Percentiles rank a stretch among this genome's conserved stretches.
phyloP scores from a whole-genome alignment of 208 protist species.

The Acanthamoeba triangularis region DNA sequence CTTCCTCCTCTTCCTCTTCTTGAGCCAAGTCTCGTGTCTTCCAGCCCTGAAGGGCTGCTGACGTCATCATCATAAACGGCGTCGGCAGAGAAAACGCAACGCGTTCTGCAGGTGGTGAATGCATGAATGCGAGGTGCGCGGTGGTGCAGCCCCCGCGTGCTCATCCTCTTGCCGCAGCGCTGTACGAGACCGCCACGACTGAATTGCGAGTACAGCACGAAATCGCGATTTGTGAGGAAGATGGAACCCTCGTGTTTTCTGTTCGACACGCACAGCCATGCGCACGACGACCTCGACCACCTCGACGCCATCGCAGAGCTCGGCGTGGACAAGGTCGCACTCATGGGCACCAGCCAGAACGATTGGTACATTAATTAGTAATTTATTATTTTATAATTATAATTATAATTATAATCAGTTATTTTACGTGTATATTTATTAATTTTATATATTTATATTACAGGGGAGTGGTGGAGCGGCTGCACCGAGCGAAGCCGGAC shows the following conservation, averaged over 20 bases:
- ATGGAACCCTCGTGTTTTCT: background rate
- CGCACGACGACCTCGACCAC: constrained; percentile 30
- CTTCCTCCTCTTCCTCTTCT: too few species aligned
- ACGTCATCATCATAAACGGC: too few species aligned
- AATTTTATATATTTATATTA: constrained; percentile 18
- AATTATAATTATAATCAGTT: too few species aligned
- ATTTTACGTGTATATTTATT: background rate
- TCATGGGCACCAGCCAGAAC: constrained; percentile 24
- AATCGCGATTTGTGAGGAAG: background rate
- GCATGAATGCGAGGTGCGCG: too few species aligned
- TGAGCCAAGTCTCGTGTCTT: too few species aligned
- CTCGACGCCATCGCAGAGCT: background rate
- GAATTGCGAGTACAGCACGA: too few species aligned
- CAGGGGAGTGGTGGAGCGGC: constrained; percentile 34
- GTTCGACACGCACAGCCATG: constrained; percentile 74
- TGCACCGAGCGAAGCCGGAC: background rate
- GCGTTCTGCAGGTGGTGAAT: too few species aligned
- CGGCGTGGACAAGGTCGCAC: background rate
- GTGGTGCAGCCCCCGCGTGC: too few species aligned
- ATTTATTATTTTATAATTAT: constrained; percentile 14
- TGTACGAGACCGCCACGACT: too few species aligned
- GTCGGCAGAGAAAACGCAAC: too few species aligned
- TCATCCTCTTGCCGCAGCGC: too few species aligned
- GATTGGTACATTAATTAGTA: constrained; percentile 19
- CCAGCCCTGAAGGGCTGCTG: too few species aligned